Evolutionary conservation across 148 eudicot genomes (phyloP).

Genomic region (Nepenthes mirabilis): DNA sequence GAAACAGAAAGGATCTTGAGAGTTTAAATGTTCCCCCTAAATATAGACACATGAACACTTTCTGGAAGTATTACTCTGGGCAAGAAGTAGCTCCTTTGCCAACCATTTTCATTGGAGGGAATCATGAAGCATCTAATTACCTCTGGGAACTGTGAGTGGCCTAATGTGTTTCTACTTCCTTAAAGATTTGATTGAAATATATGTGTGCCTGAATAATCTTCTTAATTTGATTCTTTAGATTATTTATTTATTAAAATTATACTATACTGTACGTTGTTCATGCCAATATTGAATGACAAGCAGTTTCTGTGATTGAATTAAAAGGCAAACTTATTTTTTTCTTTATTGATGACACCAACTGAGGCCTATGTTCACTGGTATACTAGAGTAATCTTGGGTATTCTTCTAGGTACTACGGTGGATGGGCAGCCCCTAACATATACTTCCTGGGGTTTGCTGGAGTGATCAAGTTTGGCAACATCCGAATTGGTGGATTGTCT

Average conservation of each 20-base stretch:
- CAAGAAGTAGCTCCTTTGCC: conserved; percentile 90
- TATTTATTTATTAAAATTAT: no score
- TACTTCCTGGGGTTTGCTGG: conserved; percentile 96
- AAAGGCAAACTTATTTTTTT: neutral
- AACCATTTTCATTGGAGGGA: conserved; percentile 93
- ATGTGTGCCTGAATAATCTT: no score
- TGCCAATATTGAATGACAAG: no score
- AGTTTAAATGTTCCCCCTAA: conserved; percentile 69
- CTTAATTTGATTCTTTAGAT: no score
- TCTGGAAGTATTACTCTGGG: conserved; percentile 97
- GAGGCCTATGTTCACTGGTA: neutral
- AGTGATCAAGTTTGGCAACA: conserved; percentile 82
- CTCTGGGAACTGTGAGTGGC: conserved; percentile 92
- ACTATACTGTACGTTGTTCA: no score
- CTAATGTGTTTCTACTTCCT: neutral
- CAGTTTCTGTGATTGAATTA: no score
- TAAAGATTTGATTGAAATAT: no score
- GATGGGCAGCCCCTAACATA: conserved; percentile 95
- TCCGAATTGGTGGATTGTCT: conserved; percentile 93
- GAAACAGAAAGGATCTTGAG: conserved; percentile 79
- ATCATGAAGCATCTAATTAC: conserved; percentile 96
- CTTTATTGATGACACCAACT: neutral
- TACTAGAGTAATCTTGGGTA: conserved; percentile 3
- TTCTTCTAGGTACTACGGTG: conserved; percentile 84
- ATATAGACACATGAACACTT: conserved; percentile 72